Base-by-base conservation (phyloP, 306 rosid genomes). In the Ziziphus jujuba region DNA sequence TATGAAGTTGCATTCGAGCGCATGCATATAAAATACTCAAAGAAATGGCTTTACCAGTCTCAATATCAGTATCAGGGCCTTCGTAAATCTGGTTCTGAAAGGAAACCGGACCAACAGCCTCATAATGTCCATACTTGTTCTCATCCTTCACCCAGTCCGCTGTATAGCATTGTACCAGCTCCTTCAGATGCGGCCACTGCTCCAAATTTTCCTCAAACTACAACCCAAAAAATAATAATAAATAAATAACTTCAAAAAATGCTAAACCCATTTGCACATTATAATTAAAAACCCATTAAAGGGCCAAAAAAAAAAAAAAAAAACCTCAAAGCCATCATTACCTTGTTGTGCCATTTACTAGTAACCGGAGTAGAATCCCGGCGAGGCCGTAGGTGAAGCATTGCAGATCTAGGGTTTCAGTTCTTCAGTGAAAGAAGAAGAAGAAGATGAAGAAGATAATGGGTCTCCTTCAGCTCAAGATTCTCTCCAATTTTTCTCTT, bases 181-280 rank as follows among this genome's bases (percentile, higher is more conserved):
- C 99, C 61, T 84, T 93, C 77, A 93, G 89, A 74, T 90, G 97
- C 24, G 99, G 99, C 95, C 96, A 90, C 75, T 93, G 99, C 87
- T 93, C 99, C 86, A 93, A 80, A 82, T 93, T 93, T 82, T 90
- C 97, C 22, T 90, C 95, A 68, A 88, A 86, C 97, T 93, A 60
- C 82, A 62, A 67, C 40, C 62, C 61, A 63, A 21, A 6, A 47
- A 24, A 24, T 48, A 14, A 5, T 21, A 51, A 56, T 25, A 48
- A 40, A 53, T 33, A 63, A 40, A 9, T 17, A 53, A 54, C 10
- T 34, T 22, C 17, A 13, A 55, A 3, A 59, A 36, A 16, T 40
- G 2, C 45, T 5, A 55, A 33, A 63, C 31, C 19, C 65, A 55
- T 1, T 45, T 40, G 6, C 0, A 20, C 20, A 63, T 35, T 14